Base-by-base conservation (phyloP, 2,329 filamentous ascomycete genomes). In the Pestalotiopsis sp. region DNA sequence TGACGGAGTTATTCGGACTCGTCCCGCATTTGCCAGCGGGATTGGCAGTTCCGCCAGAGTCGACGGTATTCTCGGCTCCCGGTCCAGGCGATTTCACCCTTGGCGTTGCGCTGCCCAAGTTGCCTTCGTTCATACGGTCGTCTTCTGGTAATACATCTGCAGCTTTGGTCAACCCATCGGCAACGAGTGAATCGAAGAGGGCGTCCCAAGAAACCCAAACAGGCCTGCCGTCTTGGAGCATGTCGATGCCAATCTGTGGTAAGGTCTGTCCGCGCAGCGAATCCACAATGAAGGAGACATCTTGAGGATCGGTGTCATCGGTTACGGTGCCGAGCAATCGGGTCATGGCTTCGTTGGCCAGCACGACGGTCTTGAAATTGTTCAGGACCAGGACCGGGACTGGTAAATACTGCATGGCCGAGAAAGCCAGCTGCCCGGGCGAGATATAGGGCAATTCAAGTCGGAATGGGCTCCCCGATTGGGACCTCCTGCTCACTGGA, bases 271-370 rank as follows among this genome's bases (percentile, higher is more conserved):
- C 92, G 38, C 87, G 85, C 17, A 95, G 82, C 23, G 83, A 80
- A 41, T 94, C 90, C 52, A 87, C 83, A 4, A 88, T 82, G 11
- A 82, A 82, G 3, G 81, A 77, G 4, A 78, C 75, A 61, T 83
- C 82, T 56, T 84, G 80, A n/a, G 78, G 77, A 23, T 78, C 78
- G 58, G 78, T 74, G 25, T 82, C 78, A 17, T 83, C 82, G 2
- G 76, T 71, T 31, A 88, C 83, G 63, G 92, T 83, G 4, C 89
- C 90, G 25, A 95, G 80, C 74, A 95, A 80, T 67, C 89, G 85
- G 1, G 89, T 91, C 87, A 94, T 91, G 23, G 92, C 90, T 73
- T 94, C 91, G 73, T 95, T 95, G 40, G 91, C 92, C 56, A 94
- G 79, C 1, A 92, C 85, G 3, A 94, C 86, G 0, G 90, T 92